Percentiles rank a stretch among this genome's conserved stretches.
These are phyloP conservation scores for Saccharomycopsis fodiens DNA, from an alignment of 805 yeast genomes.

Conservation along the genomic window DNA sequence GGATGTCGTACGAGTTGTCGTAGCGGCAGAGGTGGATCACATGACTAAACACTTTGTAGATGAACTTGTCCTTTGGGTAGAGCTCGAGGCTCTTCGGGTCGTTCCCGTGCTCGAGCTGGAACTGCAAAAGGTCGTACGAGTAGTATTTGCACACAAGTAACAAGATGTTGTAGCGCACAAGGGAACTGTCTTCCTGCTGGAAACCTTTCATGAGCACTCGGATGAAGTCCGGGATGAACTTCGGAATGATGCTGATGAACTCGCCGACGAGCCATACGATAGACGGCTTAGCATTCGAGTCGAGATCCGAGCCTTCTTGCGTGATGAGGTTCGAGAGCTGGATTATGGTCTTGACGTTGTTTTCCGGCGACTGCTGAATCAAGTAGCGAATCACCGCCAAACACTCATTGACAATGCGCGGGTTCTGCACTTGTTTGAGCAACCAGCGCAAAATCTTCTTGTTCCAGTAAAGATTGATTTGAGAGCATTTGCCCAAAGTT, in stretches of 20 bases:
- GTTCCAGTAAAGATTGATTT: conserved; percentile 40
- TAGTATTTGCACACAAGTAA: conserved; percentile 67
- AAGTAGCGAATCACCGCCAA: conserved; percentile 66
- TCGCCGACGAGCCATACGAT: conserved; percentile 92
- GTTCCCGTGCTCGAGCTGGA: conserved; percentile 25
- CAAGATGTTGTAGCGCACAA: conserved; percentile 64
- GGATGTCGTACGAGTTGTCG: conserved; percentile 66
- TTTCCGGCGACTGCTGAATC: conserved; percentile 53
- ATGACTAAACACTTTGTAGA: conserved; percentile 49
- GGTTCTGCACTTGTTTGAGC: conserved; percentile 37
- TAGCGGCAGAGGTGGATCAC: conserved; percentile 59
- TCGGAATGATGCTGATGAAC: conserved; percentile 40
- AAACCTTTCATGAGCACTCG: conserved; percentile 49
- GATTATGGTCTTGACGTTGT: conserved; percentile 47
- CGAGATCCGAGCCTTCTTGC: conserved; percentile 22
- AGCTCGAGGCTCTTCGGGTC: conserved; percentile 21
- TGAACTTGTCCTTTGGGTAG: conserved; percentile 28
- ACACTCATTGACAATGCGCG: conserved; percentile 48
- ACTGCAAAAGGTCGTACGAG: conserved; percentile 44
- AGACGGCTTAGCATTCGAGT: conserved; percentile 62
- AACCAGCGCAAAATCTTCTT: conserved; percentile 58
- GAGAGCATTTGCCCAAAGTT: conserved; percentile 56
- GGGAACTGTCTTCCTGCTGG: conserved; percentile 40
- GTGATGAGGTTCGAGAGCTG: conserved; percentile 36
- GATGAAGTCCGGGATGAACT: conserved; percentile 69